Base-by-base conservation (phyloP, 805 yeast genomes). In the Metschnikowia reukaufii region DNA sequence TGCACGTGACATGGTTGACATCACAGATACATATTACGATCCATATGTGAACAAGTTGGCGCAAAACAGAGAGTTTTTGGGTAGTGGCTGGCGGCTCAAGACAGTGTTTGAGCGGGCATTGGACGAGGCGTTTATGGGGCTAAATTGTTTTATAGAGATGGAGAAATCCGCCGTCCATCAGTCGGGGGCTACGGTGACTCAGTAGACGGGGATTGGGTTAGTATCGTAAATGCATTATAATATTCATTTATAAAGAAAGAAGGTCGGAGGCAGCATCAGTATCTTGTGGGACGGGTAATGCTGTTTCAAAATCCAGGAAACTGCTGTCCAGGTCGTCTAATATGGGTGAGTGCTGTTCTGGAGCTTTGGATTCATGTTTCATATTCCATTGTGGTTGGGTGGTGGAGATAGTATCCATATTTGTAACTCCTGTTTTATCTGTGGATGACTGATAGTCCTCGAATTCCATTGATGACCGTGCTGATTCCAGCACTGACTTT, bases 71-170 rank as follows among this genome's bases (percentile, higher is more conserved):
- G 88, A 84, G 52, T 89, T 77, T 58, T 74, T 78, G 55, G 98
- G 96, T 3, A 84, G 94, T 12, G 99, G 99, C 1, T 90, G 90
- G 77, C 77, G 83, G 49, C 72, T 87, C 23, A 79, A 81, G 41
- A 72, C 68, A 27, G 90, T 86, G 16, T 88, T 84, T 60, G 81
- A 82, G 54, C 79, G 92, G 54, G 83, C 92, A 4, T 70, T 94
- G 43, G 86, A 86, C 48, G 94, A 87, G 55, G 97, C 98, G 5
- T 92, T 91, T 57, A 80, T 83, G 70, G 97, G 98, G 0, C 70
- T 94, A 49, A 91, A 88, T 13, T 90, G 97, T 63, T 77, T 84
- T 48, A 78, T 94, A 21, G 84, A 81, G 36, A 45, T 55, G 41
- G 76, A 72, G 45, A 70, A 70, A 54, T 34, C 39, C 3, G 39